Evolutionary conservation across 345 rosid genomes (phyloP).

Genomic region (Pugionium dolabratum): DNA sequence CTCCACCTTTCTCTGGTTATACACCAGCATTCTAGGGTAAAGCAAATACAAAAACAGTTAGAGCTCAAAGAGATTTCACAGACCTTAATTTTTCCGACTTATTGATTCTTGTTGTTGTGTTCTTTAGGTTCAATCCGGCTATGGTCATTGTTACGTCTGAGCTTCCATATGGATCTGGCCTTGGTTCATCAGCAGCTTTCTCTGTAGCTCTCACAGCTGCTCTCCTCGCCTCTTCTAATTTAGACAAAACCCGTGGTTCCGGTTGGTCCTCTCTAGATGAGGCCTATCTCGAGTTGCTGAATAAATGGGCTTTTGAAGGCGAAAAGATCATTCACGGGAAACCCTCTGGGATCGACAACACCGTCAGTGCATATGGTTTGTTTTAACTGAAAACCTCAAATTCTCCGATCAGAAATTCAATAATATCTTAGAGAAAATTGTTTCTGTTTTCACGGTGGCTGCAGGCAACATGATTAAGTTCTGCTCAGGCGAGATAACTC

Average conservation of each 20-base stretch:
- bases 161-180: slow-evolving; percentile 87
- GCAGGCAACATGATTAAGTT: slow-evolving; percentile 92
- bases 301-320: slow-evolving; percentile 96
- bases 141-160: slow-evolving; percentile 67
- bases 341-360: slow-evolving; percentile 97
- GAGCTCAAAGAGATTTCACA: background rate
- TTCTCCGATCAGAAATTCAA: background rate
- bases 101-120: slow-evolving; percentile 12
- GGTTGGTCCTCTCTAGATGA: slow-evolving; percentile 63
- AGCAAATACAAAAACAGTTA: background rate
- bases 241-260: slow-evolving; percentile 41
- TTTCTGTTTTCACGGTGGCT: slow-evolving; percentile 14
- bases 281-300: slow-evolving; percentile 63
- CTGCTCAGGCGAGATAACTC: slow-evolving; percentile 67
- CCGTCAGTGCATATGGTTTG: slow-evolving; percentile 96
- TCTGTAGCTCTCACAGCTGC: slow-evolving; percentile 81
- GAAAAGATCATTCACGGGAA: slow-evolving; percentile 92
- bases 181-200: slow-evolving; percentile 92
- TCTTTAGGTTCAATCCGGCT: slow-evolving; percentile 74
- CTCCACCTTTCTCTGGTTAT: slow-evolving; percentile 82
- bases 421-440: background rate
- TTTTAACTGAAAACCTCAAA: slow-evolving; percentile 36
- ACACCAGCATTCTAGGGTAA: slow-evolving; percentile 85
- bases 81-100: background rate
- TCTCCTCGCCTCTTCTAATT: slow-evolving; percentile 55